Base-by-base conservation (phyloP, 179 eudicot species). In the Corrigiola litoralis region DNA sequence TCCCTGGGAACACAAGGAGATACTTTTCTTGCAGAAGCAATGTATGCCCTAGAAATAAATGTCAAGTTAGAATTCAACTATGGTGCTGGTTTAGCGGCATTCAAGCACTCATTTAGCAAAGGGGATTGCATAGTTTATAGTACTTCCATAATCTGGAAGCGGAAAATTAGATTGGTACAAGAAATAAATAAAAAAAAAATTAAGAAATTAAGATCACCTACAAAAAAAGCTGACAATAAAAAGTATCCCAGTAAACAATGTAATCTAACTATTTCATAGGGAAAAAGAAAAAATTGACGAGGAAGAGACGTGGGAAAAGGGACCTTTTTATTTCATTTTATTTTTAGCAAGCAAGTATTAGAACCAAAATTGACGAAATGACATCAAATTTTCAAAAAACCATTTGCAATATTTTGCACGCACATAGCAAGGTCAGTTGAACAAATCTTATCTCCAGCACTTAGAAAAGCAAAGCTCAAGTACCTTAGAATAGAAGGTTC, bases 401-500 rank as follows among this genome's bases (percentile, higher is more conserved):
- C 41, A 47, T 20, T 20, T 36, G 50, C 23, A 46, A 31, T 13
- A 28, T 24, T 41, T 65, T 24, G 31, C 49, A 29, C 33, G 36
- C 25, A 46, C 13, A 55, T 31, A 20, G 25, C 7, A 33, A 55
- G 13, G 33, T 5, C 7, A 29, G 5, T 5, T 57, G 38, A 13
- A 13, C 23, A n/a, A 33, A 57, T 49, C 36, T 20, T 28, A 40
- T 32, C 44, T 33, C 44, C 55, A 42, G 63, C 5, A 20, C 29
- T 49, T 29, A 11, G 57, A 36, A 44, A 66, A 54, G 16, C 32
- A 61, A 42, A 63, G 11, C 17, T 21, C 21, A 55, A n/a, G 55
- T 58, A 94, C 99, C 99, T 79, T 59, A 94, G 97, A 23, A 90
- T 67, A 21, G 99, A 86, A 20, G 99, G 89, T 53, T 94, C 99